Base-by-base conservation (phyloP, 2,329 filamentous ascomycete species). In the Didymella pomorum region DNA sequence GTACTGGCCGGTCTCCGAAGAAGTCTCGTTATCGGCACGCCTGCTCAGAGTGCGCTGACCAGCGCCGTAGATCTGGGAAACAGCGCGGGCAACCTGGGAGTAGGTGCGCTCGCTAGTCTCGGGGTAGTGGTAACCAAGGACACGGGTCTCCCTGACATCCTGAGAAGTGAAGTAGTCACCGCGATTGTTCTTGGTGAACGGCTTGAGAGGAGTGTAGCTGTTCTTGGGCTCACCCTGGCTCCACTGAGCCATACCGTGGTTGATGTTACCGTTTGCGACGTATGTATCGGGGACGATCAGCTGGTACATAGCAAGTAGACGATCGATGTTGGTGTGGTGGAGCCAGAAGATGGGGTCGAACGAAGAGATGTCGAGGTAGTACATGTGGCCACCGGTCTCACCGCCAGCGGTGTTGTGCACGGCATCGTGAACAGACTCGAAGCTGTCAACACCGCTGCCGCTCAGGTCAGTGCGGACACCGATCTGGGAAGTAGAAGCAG, bases 261-360 rank as follows among this genome's bases (percentile, higher is more conserved):
- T 64, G 56, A 73, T 67, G 63, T 65, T 68, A 23, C 72, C 72
- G 52, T 9, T 88, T 80, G 51, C 77, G 16, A 92, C 84, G 77
- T 87, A 95, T n/a, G 84, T 84, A 43, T 86, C 80, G 1, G 90
- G 89, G 58, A 93, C 84, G 14, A 94, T 76, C 2, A 84, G 79
- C 78, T 95, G 91, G 89, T 91, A 94, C 71, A 96, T 84, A 52
- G 90, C 86, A 75, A 94, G 91, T 21, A 74, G 65, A 64, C 75
- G 73, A 59, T 78, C 75, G 21, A 78, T 57, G 58, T 78, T 78
- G 70, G 58, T 62, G 68, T 77, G 74, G 65, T 76, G 74, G n/a
- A 77, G 68, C 74, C 73, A 76, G 69, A 77, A 77, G 35, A 92
- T 79, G 1, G 91, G 91, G 68, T 95, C 92, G 71, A 92, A 95